Evolutionary conservation across 331 rosid species (phyloP).

Genomic region (Acacia pycnantha): DNA sequence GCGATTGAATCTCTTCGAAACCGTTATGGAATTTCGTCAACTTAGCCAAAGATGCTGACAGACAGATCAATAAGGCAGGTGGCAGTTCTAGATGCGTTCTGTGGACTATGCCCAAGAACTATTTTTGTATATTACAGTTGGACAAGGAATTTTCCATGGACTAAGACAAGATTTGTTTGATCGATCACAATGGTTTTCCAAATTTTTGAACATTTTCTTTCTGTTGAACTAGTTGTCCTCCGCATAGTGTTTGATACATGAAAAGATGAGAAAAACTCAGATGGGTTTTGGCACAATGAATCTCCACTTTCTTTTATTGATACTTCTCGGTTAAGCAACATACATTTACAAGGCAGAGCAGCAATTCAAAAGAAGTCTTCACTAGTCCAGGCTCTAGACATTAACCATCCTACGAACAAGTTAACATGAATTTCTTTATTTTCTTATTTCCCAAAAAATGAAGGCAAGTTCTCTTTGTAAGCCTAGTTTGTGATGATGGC

Average conservation of each 20-base stretch:
- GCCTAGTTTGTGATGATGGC: slow-evolving; percentile 21
- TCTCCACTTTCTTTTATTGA: slow-evolving; percentile 8
- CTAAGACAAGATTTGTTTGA: not conserved
- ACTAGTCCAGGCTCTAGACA: slow-evolving; percentile 28
- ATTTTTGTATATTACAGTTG: not conserved
- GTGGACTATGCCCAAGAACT: not conserved
- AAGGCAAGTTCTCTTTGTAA: not conserved
- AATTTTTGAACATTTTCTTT: not conserved
- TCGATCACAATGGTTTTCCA: slow-evolving; percentile 1
- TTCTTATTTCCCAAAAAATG: slow-evolving; percentile 21
- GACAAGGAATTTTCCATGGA: not conserved
- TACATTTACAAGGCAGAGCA: slow-evolving; percentile 53
- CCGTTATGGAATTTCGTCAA: slow-evolving; percentile 57
- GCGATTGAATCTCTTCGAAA: slow-evolving; percentile 61
- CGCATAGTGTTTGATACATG: not conserved
- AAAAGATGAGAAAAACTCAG: slow-evolving; percentile 1
- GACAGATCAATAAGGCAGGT: slow-evolving; percentile 33
- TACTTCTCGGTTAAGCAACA: slow-evolving; percentile 22
- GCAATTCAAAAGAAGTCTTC: slow-evolving; percentile 17
- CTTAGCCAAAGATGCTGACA: slow-evolving; percentile 37
- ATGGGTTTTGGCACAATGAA: not conserved
- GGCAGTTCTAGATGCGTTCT: slow-evolving; percentile 2
- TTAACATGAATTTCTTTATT: not conserved
- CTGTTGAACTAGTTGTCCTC: slow-evolving; percentile 1
- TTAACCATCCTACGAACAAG: slow-evolving; percentile 27